Base-by-base conservation (phyloP, 768 basidiomycete genomes). In the Mycena maculata region DNA sequence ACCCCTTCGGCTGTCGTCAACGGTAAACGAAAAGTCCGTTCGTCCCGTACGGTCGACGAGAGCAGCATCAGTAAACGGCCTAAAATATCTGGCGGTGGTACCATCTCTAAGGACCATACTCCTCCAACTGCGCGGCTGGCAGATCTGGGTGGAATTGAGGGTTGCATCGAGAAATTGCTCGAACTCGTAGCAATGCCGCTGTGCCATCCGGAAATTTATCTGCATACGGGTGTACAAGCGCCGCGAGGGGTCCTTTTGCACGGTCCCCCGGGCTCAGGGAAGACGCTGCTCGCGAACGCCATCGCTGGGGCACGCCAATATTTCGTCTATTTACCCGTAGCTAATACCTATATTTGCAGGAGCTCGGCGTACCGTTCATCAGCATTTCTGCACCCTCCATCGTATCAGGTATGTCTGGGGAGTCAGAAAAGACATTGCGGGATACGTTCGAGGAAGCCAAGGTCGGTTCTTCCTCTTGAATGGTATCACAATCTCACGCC, bases 361-460 rank as follows among this genome's bases (percentile, higher is more conserved):
- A 98, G 83, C 85, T 98, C 4, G 92, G 90, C 3, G 84, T 97
- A 2, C 96, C 97, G 0, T 98, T 99, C 75, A 96, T 99, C 70
- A 93, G 83, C 55, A 90, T 99, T 66, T 97, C 97, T 4, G 97
- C 97, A 0, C 98, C 98, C 0, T 94, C 94, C 0, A 92, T 99
- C 64, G 95, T 99, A 10, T 96, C 94, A 2, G 97, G 98, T 1
- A 98, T 99, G 95, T 98, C 95, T 0, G 98, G 98, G 49, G 98
- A 99, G 78, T 96, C 95, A 0, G 98, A 99, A 76, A 99, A 97
- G 82, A 96, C 95, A 0, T 81, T 99, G 6, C 83, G 98, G 45
- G 97, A 98, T 74, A 96, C 95, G 0, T 99, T 99, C 74, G 97
- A 98, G 31, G 97, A 99, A 77, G 98, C 98, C 8, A 96, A 95